These are phyloP conservation scores for Irineochytrium annulatum DNA, from an alignment of 192 early-diverging fungal genomes.

Conservation along the genomic window DNA sequence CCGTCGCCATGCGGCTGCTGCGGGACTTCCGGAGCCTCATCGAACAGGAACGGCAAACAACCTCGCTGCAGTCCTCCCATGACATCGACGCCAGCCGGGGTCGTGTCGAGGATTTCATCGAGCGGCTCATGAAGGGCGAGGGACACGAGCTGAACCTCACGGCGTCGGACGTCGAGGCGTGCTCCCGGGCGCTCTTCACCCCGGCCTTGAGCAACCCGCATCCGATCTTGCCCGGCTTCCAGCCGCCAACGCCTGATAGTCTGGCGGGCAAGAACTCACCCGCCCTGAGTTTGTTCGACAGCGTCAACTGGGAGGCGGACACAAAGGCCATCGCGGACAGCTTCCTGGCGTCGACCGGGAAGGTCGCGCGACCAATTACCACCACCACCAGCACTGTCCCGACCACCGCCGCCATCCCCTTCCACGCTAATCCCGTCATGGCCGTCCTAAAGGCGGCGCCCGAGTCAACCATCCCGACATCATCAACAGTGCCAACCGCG, in stretches of 20 bases:
- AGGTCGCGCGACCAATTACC: not conserved
- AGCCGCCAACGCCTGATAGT: not conserved
- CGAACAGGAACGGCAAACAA: too few relatives aligned
- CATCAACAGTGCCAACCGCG: not conserved
- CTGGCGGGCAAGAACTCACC: not conserved
- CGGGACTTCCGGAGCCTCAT: too few relatives aligned
- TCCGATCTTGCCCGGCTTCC: not conserved
- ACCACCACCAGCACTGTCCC: not conserved
- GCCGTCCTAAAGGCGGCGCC: not conserved
- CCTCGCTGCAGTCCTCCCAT: too few relatives aligned
- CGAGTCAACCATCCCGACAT: not conserved
- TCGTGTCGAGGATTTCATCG: too few relatives aligned
- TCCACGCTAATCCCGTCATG: not conserved
- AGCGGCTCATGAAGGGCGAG: too few relatives aligned
- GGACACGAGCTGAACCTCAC: not conserved
- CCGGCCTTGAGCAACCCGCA: not conserved
- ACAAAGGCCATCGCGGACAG: too few relatives aligned
- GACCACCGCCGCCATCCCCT: not conserved
- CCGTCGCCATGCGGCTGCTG: too few relatives aligned
- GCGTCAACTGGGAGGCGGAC: not conserved
- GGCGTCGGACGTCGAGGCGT: not conserved
- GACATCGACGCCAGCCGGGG: too few relatives aligned
- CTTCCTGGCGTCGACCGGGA: not conserved
- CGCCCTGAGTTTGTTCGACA: not conserved
- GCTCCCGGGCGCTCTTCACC: not conserved